phyloP scores from a whole-genome alignment of 345 rosid genomes.

The Geranium rotundifolium region DNA sequence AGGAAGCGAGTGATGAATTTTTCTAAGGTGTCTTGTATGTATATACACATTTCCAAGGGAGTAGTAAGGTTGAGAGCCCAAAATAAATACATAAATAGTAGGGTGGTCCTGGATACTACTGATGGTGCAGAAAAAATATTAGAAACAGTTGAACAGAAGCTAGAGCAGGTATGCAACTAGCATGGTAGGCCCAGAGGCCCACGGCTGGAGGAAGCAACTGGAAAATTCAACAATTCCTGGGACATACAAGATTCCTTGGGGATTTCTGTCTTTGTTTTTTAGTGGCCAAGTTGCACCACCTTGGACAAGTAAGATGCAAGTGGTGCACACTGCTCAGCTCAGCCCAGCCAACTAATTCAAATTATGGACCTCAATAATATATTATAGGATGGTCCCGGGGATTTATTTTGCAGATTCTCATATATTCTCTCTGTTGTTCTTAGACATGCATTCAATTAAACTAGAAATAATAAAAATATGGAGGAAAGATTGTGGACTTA shows the following conservation, averaged over 20 bases:
- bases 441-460: slow-evolving; percentile 5
- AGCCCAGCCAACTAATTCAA: background rate
- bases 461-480: background rate
- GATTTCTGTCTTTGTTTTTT: background rate
- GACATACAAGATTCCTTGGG: background rate
- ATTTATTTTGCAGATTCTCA: background rate
- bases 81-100: too few species aligned
- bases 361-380: background rate
- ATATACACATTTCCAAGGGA: background rate
- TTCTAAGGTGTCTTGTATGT: background rate
- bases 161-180: background rate
- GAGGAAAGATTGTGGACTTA: slow-evolving; percentile 35
- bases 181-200: background rate
- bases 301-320: background rate
- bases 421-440: background rate
- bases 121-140: background rate
- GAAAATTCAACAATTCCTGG: background rate
- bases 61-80: background rate
- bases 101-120: background rate
- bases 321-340: too few species aligned
- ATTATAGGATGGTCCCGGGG: background rate
- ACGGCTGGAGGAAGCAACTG: background rate
- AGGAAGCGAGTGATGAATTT: background rate
- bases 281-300: background rate
- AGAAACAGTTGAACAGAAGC: background rate